Conservation (phyloP, 2,329 filamentous ascomycete species). For the Didymella glomerata region DNA sequence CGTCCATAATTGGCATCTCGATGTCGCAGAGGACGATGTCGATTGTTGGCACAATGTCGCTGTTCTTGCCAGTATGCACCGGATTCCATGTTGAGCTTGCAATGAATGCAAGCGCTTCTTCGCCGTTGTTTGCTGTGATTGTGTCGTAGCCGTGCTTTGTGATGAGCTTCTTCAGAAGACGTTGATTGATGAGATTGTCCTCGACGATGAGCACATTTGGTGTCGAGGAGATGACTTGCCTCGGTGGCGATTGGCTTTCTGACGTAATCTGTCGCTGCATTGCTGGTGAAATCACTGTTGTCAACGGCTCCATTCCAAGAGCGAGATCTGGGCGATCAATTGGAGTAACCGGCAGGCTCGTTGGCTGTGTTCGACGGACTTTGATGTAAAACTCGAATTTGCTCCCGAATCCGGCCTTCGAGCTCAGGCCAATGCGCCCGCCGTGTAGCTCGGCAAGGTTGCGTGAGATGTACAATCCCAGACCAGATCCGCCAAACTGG, state of each 20-base stretch:
- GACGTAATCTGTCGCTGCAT: slow-evolving; percentile 5
- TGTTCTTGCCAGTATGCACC: not conserved
- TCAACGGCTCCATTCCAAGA: slow-evolving; percentile 2
- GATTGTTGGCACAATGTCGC: not conserved
- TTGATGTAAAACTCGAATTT: slow-evolving; percentile 40
- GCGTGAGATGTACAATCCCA: slow-evolving; percentile 38
- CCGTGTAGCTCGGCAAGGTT: slow-evolving; percentile 40
- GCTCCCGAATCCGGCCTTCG: slow-evolving; percentile 30
- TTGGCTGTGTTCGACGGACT: slow-evolving; percentile 13
- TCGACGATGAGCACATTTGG: slow-evolving; percentile 41
- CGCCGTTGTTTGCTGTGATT: slow-evolving; percentile 39
- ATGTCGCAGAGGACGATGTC: slow-evolving; percentile 35
- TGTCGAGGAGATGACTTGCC: not conserved
- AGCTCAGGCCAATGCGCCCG: slow-evolving; percentile 36
- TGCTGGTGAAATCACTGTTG: slow-evolving; percentile 6
- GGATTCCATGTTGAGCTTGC: slow-evolving; percentile 17
- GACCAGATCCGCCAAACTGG: slow-evolving; percentile 53
- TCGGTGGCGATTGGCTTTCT: not conserved
- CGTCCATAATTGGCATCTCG: slow-evolving; percentile 47
- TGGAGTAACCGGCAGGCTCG: not conserved
- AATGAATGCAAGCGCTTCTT: slow-evolving; percentile 35
- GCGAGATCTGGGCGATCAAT: slow-evolving; percentile 3
- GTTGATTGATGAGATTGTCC: slow-evolving; percentile 47
- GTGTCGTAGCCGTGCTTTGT: slow-evolving; percentile 34
- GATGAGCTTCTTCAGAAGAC: slow-evolving; percentile 38